phyloP scores from a whole-genome alignment of 305 asterid genomes.

The Rubia peregrina region DNA sequence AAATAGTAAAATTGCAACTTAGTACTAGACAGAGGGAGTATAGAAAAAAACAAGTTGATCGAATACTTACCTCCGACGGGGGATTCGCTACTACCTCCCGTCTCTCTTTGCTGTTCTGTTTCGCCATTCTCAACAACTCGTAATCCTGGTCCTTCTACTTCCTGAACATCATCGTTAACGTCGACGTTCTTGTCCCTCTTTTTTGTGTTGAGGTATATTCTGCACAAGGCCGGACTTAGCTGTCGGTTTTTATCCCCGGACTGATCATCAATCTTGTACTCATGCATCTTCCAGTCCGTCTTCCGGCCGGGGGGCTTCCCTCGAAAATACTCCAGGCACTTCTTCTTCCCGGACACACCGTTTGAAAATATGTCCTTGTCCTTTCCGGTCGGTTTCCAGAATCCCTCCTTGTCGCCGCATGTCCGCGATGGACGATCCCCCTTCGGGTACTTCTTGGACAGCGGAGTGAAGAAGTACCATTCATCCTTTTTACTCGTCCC shows the following conservation, averaged over 20 bases:
- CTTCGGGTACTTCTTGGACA: neutral
- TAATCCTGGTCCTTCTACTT: neutral
- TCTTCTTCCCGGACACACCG: constrained; percentile 11
- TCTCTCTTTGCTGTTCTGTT: neutral
- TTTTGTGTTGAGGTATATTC: constrained; percentile 5
- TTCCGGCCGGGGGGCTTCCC: neutral
- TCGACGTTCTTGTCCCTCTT: neutral
- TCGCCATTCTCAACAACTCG: neutral
- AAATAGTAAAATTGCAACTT: no score
- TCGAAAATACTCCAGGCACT: constrained; percentile 17
- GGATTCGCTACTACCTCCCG: neutral
- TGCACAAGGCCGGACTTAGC: constrained; percentile 8
- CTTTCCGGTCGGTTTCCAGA: constrained; percentile 28
- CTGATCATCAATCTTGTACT: constrained; percentile 15
- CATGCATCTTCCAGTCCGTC: constrained; percentile 34
- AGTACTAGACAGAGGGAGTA: no score
- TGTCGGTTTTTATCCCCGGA: neutral
- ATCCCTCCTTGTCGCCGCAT: constrained; percentile 4
- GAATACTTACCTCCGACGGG: neutral
- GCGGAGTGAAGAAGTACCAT: constrained; percentile 12
- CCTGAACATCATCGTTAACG: neutral
- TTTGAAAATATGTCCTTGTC: neutral
- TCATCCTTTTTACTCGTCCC: neutral
- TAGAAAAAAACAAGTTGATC: no score
- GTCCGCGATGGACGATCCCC: constrained; percentile 11